A percentile compares a stretch with the other conserved stretches of the same genome.
phyloP scores from a whole-genome alignment of 2,329 filamentous ascomycete genomes.

The Celoporthe dispersa region DNA sequence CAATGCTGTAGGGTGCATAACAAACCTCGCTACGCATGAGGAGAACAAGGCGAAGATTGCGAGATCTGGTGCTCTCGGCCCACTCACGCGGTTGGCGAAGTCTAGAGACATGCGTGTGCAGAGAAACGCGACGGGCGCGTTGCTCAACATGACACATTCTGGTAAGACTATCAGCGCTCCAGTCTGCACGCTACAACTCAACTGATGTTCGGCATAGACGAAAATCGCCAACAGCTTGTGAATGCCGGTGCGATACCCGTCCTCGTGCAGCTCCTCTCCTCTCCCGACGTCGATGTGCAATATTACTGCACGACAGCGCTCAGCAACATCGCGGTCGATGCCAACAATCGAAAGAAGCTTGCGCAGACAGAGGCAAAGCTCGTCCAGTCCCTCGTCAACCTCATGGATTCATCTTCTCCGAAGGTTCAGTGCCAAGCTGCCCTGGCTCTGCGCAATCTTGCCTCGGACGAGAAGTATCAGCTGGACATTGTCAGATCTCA shows the following conservation, averaged over 20 bases:
- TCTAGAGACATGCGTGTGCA: constrained; percentile 99
- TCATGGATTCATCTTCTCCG: constrained; percentile 96
- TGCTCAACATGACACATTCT: constrained; percentile 99
- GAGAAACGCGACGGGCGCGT: constrained; percentile 91
- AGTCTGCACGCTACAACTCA: constrained; percentile 21
- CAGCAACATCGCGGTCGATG: constrained; percentile 97
- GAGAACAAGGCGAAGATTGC: constrained; percentile 99
- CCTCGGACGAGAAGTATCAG: constrained; percentile 98
- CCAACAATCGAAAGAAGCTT: constrained; percentile 86
- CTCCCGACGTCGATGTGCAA: constrained; percentile 93
- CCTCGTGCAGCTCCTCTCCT: constrained; percentile 90
- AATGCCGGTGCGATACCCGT: constrained; percentile 98
- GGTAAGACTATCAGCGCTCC: constrained; percentile 57
- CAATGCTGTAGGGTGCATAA: constrained; percentile 98
- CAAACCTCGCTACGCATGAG: constrained; percentile 95
- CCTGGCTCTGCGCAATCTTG: constrained; percentile 88
- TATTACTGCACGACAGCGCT: constrained; percentile 99
- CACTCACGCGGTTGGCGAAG: constrained; percentile 89
- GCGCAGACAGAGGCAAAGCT: constrained; percentile 89
- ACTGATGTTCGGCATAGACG: constrained; percentile 62
- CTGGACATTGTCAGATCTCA: constrained; percentile 92
- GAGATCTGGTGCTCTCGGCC: constrained; percentile 87
- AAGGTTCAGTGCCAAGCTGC: constrained; percentile 99
- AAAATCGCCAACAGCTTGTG: constrained; percentile 96
- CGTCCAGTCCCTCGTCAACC: constrained; percentile 89